Evolutionary conservation across 2,329 filamentous ascomycete genomes (phyloP).

Genomic region (Fusarium begoniae): DNA sequence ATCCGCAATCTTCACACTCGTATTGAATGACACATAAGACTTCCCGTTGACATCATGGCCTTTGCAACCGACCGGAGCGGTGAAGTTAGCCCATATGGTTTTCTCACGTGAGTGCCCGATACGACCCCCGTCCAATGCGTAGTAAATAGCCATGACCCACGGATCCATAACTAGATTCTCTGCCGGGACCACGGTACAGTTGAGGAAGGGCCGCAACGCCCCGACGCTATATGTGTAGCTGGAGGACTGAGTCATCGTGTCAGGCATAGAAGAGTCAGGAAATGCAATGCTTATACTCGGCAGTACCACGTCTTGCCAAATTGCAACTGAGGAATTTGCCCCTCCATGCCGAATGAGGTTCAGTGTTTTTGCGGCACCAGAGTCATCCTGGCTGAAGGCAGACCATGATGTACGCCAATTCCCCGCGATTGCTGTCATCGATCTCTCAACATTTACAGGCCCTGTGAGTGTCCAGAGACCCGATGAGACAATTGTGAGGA

Average conservation of each 20-base stretch:
- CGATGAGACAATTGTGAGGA: neutral
- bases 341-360: neutral
- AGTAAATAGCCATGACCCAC: neutral
- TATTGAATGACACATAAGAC: neutral
- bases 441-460: neutral
- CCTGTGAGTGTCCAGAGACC: neutral
- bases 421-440: neutral
- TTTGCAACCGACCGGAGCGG: neutral
- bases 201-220: neutral
- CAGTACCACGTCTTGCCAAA: neutral
- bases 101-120: neutral
- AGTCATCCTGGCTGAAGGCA: neutral
- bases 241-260: neutral
- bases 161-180: neutral
- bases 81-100: neutral
- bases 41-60: neutral
- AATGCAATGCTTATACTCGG: fast-evolving
- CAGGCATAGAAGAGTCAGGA: neutral
- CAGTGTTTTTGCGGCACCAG: neutral
- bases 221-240: neutral
- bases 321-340: neutral
- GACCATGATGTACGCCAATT: neutral
- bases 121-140: fast-evolving
- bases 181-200: neutral
- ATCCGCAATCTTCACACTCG: neutral